Conservation (phyloP, 805 yeast species). For the Candida loeiensis region DNA sequence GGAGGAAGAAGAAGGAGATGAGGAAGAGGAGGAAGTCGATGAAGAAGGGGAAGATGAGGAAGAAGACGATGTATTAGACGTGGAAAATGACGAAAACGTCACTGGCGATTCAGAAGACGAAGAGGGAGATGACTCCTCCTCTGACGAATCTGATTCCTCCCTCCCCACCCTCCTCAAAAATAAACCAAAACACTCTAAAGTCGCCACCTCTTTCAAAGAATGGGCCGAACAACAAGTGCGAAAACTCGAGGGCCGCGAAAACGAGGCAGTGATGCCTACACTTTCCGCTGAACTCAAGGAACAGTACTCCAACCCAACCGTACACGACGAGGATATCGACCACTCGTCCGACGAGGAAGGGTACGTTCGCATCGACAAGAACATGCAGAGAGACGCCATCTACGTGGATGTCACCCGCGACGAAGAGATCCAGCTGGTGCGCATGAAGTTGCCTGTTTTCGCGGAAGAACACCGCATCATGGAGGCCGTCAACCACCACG, state of each 20-base stretch:
- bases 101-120: slow-evolving; percentile 29
- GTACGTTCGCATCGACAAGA: slow-evolving; percentile 54
- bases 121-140: slow-evolving; percentile 29
- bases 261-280: slow-evolving; percentile 41
- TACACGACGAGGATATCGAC: slow-evolving; percentile 68
- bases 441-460: slow-evolving; percentile 81
- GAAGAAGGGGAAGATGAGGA: slow-evolving; percentile 16
- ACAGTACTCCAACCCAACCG: slow-evolving; percentile 44
- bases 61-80: slow-evolving; percentile 28
- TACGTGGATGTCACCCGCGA: slow-evolving; percentile 67
- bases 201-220: slow-evolving; percentile 61
- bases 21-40: slow-evolving; percentile 20
- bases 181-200: slow-evolving; percentile 45
- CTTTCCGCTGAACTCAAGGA: slow-evolving; percentile 46
- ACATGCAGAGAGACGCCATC: slow-evolving; percentile 54
- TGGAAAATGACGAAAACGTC: slow-evolving; percentile 26
- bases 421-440: slow-evolving; percentile 58
- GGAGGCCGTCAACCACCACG: slow-evolving; percentile 94
- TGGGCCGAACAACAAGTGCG: slow-evolving; percentile 84
- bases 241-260: slow-evolving; percentile 55
- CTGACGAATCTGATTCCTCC: slow-evolving; percentile 26
- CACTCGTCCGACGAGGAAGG: slow-evolving; percentile 65
- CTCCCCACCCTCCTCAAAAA: slow-evolving; percentile 31
- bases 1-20: slow-evolving; percentile 7
- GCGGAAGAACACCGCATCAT: slow-evolving; percentile 88